These are phyloP conservation scores for Mortierella sp. DNA, from an alignment of 371 early-diverging fungal genomes.

Conservation along the genomic window DNA sequence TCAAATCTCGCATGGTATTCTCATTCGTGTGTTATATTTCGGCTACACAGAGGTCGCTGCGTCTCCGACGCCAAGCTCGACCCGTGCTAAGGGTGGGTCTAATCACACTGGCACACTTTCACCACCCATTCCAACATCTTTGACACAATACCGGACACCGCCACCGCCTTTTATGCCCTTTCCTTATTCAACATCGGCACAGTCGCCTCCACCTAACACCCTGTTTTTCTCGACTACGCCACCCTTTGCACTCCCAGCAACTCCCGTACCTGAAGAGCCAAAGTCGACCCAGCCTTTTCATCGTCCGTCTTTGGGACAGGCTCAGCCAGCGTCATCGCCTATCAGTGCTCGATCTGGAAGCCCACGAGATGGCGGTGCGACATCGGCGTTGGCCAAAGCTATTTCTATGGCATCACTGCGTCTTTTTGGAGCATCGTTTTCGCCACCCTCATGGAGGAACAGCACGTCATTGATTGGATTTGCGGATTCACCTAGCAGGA, in stretches of 20 bases:
- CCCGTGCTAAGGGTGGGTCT: constrained; percentile 11
- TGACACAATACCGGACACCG: constrained; percentile 36
- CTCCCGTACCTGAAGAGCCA: constrained; percentile 30
- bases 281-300: constrained; percentile 25
- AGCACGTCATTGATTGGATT: constrained; percentile 38
- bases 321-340: constrained; percentile 29
- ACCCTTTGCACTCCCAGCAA: constrained; percentile 53
- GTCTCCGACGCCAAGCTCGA: constrained; percentile 39
- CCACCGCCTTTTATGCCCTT: constrained; percentile 41
- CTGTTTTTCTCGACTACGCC: constrained; percentile 53
- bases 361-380: constrained; percentile 52
- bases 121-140: constrained; percentile 33
- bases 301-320: constrained; percentile 25
- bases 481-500: constrained; percentile 24
- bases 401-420: constrained; percentile 68
- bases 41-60: constrained; percentile 55
- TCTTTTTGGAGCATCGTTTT: constrained; percentile 62
- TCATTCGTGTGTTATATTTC: too few species aligned
- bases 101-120: constrained; percentile 34
- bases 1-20: too few species aligned
- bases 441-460: constrained; percentile 46
- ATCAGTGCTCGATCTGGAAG: constrained; percentile 41
- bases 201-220: constrained; percentile 29
- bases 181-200: constrained; percentile 22
- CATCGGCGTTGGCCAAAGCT: constrained; percentile 70